Percentiles rank a stretch among this genome's conserved stretches.
Conservation (phyloP, 176 grass and related monocot species). For the Carex parvula region DNA sequence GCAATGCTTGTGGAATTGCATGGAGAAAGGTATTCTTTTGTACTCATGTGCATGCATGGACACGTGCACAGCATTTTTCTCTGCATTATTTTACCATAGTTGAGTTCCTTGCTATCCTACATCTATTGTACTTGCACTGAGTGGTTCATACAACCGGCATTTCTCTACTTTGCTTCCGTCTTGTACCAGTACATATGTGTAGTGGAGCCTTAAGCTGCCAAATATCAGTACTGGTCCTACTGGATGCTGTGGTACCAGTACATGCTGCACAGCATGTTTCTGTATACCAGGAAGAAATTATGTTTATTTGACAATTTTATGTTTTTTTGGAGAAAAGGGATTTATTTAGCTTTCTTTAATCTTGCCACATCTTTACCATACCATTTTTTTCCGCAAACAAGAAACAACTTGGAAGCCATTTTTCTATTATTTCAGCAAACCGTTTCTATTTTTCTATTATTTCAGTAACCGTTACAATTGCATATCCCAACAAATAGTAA, state of each 20-base stretch:
- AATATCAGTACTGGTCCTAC: neutral
- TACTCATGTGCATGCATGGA: neutral
- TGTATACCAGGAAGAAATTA: neutral
- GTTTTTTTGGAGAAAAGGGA: neutral
- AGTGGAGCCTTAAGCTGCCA: neutral
- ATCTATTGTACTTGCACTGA: neutral
- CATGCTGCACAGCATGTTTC: neutral
- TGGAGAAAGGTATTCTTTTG: slow-evolving; percentile 46
- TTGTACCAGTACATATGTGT: neutral
- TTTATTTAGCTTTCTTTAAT: neutral
- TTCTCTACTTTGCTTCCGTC: neutral
- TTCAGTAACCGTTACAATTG: neutral
- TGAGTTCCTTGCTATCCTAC: neutral
- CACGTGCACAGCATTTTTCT: neutral
- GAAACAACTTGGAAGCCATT: neutral
- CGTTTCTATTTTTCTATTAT: neutral
- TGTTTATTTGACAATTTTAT: neutral
- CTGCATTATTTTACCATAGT: neutral
- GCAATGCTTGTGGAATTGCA: slow-evolving; percentile 57
- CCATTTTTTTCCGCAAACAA: neutral
- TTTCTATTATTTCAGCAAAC: neutral
- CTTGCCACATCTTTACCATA: neutral
- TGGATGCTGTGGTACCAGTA: neutral
- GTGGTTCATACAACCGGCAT: slow-evolving; percentile 2
- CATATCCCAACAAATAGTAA: neutral